Evolutionary conservation across 495 filamentous ascomycete genomes (phyloP), one percentile per base, ranked within the genome.

Genomic region (Hyaloscypha hepaticicola): DNA sequence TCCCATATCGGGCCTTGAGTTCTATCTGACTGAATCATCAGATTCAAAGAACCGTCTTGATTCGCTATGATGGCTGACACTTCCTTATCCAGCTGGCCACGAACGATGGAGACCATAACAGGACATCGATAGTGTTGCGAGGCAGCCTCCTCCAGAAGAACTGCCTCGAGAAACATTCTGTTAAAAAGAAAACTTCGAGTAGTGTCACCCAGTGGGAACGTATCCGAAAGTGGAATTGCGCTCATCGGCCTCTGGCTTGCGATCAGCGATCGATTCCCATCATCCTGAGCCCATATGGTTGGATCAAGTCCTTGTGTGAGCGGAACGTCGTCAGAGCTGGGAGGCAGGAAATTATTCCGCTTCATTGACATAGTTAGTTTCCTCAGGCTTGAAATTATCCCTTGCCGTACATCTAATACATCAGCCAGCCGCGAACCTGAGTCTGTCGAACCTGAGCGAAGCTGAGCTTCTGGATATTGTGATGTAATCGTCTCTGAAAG

Each of bases 301-400:
- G 85, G 86, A 66, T 96, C 87, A 48, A 90, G 80, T 1, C 85
- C 83, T 64, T 89, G 86, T 27, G 84, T 83, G 6, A 90, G 78
- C 26, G 85, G 80, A 19, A 83, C 77, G 33, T 89, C 83, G 27
- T 85, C 80, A 29, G 75, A 74, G 55, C 78, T 71, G 1, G 87
- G 82, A 3, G 89, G 83, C 64, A 97, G 77, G 55, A 91, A 86
- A 41, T 87, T 84, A 70, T 94, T 93, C 48, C 89, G 80, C 73
- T 88, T 89, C 85, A 96, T 96, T 0, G 90, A 95, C 68, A 88
- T 81, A 3, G 89, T 79, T 53, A 97, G 72, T 33, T 90, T 90
- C 27, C 84, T 85, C 63, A 97, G 70, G 71, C 85, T 88, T 24
- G 84, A 83, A 38, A 81, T 63, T 5, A 91, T 76, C 1, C 72